Conservation (phyloP, 148 eudicot genomes). For the Chenopodium quinoa region DNA sequence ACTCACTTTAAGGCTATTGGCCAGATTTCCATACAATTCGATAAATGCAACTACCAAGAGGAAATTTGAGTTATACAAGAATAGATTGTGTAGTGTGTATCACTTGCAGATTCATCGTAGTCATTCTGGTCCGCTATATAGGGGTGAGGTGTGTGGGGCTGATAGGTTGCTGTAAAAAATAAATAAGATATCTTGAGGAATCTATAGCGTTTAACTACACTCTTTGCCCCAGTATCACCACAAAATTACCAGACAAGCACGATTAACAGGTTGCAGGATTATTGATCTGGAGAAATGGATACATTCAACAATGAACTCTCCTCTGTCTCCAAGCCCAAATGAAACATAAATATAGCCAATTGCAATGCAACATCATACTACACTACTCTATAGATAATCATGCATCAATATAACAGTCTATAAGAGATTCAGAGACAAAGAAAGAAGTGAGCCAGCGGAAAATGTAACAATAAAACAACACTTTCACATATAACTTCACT, state of each 20-base stretch:
- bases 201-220: neutral
- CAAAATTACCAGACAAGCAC: neutral
- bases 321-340: neutral
- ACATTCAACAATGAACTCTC: neutral
- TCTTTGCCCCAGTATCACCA: neutral
- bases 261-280: neutral
- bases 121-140: neutral
- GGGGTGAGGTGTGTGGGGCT: neutral
- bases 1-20: neutral
- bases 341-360: neutral
- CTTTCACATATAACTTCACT: neutral
- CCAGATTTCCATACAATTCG: neutral
- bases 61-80: neutral
- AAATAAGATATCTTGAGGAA: neutral
- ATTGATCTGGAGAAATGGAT: neutral
- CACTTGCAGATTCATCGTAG: neutral
- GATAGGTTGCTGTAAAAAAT: neutral
- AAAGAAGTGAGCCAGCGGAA: neutral
- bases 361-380: neutral
- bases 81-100: neutral
- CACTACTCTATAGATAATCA: neutral
- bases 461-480: neutral
- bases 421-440: neutral
- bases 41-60: neutral
- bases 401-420: neutral